A percentile compares a stretch with the other conserved stretches of the same genome.
These are phyloP conservation scores for Orbilia brochopaga DNA, from an alignment of 2,329 filamentous ascomycete species.

Conservation along the genomic window DNA sequence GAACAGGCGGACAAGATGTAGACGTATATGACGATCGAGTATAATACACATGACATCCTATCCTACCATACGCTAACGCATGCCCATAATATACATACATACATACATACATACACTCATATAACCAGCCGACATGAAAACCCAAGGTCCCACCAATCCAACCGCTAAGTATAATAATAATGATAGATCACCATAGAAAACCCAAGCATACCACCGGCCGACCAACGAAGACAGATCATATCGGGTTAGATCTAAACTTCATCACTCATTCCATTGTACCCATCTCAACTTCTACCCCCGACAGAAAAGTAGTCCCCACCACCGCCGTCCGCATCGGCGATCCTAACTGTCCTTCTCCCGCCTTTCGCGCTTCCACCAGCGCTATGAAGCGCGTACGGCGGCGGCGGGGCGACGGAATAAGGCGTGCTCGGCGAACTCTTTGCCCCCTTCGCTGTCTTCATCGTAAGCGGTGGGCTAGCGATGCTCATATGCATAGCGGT, in stretches of 20 bases:
- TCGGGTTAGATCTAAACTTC: background rate
- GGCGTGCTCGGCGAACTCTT: conserved; percentile 26
- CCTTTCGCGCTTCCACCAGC: background rate
- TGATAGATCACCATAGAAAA: background rate
- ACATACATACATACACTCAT: conserved; percentile 1
- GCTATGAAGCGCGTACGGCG: conserved; percentile 12
- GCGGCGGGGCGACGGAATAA: conserved; percentile 10
- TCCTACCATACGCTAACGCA: background rate
- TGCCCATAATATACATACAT: background rate
- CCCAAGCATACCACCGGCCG: background rate
- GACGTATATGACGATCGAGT: too few species aligned
- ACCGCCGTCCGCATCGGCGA: conserved; percentile 12
- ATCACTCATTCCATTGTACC: too few species aligned
- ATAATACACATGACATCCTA: too few species aligned
- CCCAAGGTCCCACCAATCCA: background rate
- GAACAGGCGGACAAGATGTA: too few species aligned
- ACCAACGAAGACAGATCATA: too few species aligned
- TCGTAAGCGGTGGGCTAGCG: conserved; percentile 30
- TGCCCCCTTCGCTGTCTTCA: conserved; percentile 6
- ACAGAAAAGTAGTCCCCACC: conserved; percentile 31
- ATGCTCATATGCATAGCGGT: background rate
- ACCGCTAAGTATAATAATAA: background rate
- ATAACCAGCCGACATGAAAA: background rate
- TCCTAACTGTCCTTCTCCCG: conserved; percentile 27
- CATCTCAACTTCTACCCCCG: conserved; percentile 9